Base-by-base conservation (phyloP, 179 eudicot species). In the Beta macrorhiza region DNA sequence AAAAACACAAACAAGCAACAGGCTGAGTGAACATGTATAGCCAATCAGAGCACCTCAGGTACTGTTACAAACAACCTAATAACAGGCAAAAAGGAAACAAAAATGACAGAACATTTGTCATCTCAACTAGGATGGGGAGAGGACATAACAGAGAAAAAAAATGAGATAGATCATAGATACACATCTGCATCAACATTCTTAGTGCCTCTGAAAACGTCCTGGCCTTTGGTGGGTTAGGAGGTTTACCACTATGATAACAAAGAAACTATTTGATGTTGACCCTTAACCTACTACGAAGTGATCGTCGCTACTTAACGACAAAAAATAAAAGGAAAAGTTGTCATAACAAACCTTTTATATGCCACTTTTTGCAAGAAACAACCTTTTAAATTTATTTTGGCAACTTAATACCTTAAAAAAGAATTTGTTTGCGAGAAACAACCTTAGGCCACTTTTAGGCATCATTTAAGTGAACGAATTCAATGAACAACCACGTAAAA, bases 1-100 rank as follows among this genome's bases (percentile, higher is more conserved):
- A 69, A 20, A 68, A 9, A 61, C 53, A 65, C 67, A 22, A 55
- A 75, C 5, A 61, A 81, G n/a, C 22, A 67, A 65, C 17, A 65
- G 19, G 14, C 52, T 0, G 42, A 37, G 12, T n/a, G 59, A 37
- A 47, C 69, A 58, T 58, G 15, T 59, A 57, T 22, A 67, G 15
- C 17, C 8, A 73, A 42, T 11, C 78, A 62, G 52, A 65, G 63
- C 44, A 55, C 67, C 47, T 53, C 2, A 19, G 25, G 32, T n/a
- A 49, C 76, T 52, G 19, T 52, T 2, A 5, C 25, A 56, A 29
- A 53, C n/a, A 73, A 1, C 61, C 7, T 5, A 73, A 59, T 2
- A 76, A 45, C 52, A 59, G 56, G 70, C 17, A 12, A 76, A 44
- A 45, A 53, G 79, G 20, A 57, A 61, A 61, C 37, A 7, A 11